Evolutionary conservation across 2,329 filamentous ascomycete species (phyloP).

Genomic region (Ascomycota sp.): DNA sequence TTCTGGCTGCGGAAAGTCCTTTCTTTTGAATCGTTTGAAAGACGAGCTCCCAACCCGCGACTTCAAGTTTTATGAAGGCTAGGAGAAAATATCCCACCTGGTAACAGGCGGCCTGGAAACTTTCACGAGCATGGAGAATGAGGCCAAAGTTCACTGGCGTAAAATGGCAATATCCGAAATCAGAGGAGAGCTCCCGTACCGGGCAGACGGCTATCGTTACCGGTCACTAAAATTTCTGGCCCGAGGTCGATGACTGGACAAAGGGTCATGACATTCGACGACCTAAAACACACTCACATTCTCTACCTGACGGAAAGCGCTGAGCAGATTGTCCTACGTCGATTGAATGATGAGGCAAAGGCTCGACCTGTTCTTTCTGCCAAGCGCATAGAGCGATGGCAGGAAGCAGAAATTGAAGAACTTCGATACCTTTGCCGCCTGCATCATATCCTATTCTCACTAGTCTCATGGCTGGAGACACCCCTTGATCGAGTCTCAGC

Average conservation of each 20-base stretch:
- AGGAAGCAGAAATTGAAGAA: conserved; percentile 20
- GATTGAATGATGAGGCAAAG: conserved; percentile 16
- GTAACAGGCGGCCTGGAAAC: conserved; percentile 23
- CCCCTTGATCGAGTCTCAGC: conserved; percentile 2
- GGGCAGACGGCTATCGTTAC: conserved; percentile 24
- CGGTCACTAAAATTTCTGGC: conserved; percentile 36
- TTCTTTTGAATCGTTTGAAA: conserved; percentile 19
- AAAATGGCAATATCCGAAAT: conserved; percentile 24
- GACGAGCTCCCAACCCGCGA: conserved; percentile 9
- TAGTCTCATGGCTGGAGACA: conserved; percentile 12
- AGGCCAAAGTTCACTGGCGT: conserved; percentile 18
- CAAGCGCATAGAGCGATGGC: conserved; percentile 24
- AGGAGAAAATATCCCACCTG: conserved; percentile 20
- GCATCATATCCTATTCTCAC: conserved; percentile 25
- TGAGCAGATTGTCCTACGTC: conserved; percentile 15
- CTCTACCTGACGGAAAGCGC: conserved; percentile 28
- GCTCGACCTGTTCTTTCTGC: conserved; percentile 13
- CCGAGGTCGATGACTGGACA: conserved; percentile 12
- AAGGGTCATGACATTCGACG: conserved; percentile 20
- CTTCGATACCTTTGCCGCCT: conserved; percentile 22
- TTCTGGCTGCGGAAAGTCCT: conserved; percentile 31
- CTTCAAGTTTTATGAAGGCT: conserved; percentile 32
- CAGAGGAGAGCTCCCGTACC: conserved; percentile 12
- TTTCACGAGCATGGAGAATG: conserved; percentile 20
- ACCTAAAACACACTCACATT: conserved; percentile 34